phyloP scores from a whole-genome alignment of 257 asterid genomes.

The Rhazya stricta region DNA sequence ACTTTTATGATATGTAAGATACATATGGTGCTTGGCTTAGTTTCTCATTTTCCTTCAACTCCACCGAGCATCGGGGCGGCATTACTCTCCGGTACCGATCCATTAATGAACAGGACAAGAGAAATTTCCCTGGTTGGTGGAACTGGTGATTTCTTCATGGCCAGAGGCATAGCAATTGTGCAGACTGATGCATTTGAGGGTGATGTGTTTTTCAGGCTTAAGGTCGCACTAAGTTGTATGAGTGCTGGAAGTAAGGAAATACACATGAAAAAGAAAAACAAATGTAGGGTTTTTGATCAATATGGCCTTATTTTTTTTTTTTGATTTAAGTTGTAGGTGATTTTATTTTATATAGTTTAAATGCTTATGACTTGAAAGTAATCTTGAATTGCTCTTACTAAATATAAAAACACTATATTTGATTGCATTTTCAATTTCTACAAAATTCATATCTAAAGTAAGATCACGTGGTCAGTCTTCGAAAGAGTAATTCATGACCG shows the following conservation, averaged over 20 bases:
- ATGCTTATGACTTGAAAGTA: no score
- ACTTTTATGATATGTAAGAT: constrained; percentile 48
- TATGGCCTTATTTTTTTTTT: no score
- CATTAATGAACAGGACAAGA: constrained; percentile 63
- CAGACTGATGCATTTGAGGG: constrained; percentile 65
- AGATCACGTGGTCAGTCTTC: no score
- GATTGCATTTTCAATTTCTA: no score
- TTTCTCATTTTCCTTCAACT: constrained; percentile 62
- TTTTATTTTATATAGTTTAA: no score
- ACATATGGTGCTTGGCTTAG: constrained; percentile 59
- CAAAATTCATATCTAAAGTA: no score
- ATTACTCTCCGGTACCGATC: constrained; percentile 67
- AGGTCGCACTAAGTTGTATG: constrained; percentile 49
- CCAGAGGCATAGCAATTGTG: constrained; percentile 66
- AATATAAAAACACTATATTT: no score
- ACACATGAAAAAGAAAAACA: no score
- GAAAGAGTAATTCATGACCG: no score
- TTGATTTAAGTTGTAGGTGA: no score
- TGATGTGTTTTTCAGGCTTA: constrained; percentile 61
- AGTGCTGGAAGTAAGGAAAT: constrained; percentile 47
- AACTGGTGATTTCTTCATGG: constrained; percentile 81
- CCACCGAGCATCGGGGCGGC: constrained; percentile 57
- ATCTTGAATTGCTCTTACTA: no score
- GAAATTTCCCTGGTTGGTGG: constrained; percentile 81
- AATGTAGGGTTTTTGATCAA: no score